A percentile compares a stretch with the other conserved stretches of the same genome.
Evolutionary conservation across 148 eudicot genomes (phyloP).

Genomic region (Rhododendron kiyosumense): DNA sequence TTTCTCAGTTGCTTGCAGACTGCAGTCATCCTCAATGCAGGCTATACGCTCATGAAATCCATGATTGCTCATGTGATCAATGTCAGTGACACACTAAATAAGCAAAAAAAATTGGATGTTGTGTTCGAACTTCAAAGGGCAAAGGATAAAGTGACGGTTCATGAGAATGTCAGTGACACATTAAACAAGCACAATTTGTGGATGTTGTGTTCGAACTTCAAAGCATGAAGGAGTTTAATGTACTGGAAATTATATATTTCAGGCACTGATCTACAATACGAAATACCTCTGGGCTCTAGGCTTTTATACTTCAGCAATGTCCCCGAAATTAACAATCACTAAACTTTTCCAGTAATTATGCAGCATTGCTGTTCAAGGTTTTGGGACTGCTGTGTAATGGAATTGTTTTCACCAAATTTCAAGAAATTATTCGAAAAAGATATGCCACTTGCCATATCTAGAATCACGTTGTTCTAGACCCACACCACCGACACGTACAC

Average conservation of each 20-base stretch:
- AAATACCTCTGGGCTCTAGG: neutral
- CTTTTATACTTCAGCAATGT: neutral
- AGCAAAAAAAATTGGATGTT: neutral
- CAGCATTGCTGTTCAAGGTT: neutral
- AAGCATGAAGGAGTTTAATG: neutral
- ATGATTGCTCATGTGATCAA: neutral
- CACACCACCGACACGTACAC: neutral
- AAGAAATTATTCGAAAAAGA: neutral
- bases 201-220: neutral
- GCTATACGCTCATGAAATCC: neutral
- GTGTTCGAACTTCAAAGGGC: neutral
- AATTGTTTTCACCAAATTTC: neutral
- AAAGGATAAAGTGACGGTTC: neutral
- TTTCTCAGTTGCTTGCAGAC: neutral
- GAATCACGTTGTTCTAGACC: neutral
- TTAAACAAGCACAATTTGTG: neutral
- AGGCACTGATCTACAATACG: neutral
- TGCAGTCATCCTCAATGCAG: neutral
- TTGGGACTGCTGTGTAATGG: neutral
- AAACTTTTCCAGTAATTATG: neutral
- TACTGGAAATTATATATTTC: neutral
- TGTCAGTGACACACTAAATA: neutral
- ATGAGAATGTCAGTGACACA: neutral
- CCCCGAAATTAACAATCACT: neutral
- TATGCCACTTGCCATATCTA: neutral